These are phyloP conservation scores for Actinomucor elegans DNA, from an alignment of 371 early-diverging fungal species.

Conservation along the genomic window DNA sequence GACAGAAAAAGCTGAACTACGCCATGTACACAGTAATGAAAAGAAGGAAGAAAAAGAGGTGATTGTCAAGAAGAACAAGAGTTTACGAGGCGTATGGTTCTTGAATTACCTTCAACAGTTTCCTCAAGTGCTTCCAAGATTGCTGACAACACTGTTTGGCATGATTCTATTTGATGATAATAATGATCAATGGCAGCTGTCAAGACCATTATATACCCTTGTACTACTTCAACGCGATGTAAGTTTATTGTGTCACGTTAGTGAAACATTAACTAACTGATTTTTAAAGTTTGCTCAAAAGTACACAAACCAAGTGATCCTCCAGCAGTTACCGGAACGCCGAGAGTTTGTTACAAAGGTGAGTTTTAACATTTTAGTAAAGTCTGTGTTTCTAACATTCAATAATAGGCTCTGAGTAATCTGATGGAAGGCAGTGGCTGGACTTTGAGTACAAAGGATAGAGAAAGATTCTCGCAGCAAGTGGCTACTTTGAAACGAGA, in stretches of 20 bases:
- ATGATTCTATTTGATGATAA: slow-evolving; percentile 77
- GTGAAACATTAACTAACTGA: too few relatives aligned
- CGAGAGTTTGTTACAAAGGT: slow-evolving; percentile 67
- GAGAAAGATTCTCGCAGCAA: slow-evolving; percentile 77
- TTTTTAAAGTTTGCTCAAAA: slow-evolving; percentile 57
- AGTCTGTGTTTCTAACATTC: slow-evolving; percentile 3
- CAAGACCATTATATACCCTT: slow-evolving; percentile 77
- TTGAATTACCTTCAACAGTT: slow-evolving; percentile 48
- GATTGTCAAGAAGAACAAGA: neutral
- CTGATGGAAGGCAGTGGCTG: slow-evolving; percentile 71
- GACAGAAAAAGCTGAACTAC: slow-evolving; percentile 38
- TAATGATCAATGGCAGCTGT: slow-evolving; percentile 79
- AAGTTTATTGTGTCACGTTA: too few relatives aligned
- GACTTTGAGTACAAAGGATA: slow-evolving; percentile 60
- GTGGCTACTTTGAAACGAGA: slow-evolving; percentile 67
- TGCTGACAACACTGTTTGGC: slow-evolving; percentile 65
- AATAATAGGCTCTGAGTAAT: slow-evolving; percentile 37
- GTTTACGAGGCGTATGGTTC: slow-evolving; percentile 30
- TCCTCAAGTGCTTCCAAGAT: slow-evolving; percentile 53
- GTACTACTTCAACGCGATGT: slow-evolving; percentile 73
- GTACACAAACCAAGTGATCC: slow-evolving; percentile 66
- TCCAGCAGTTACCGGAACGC: slow-evolving; percentile 69
- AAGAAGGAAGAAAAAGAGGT: neutral
- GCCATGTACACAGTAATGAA: neutral
- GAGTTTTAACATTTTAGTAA: slow-evolving; percentile 5